A percentile compares a stretch with the other conserved stretches of the same genome.
Evolutionary conservation across 108 stramenopile species (phyloP).

Genomic region (Cyclotella distinguenda): DNA sequence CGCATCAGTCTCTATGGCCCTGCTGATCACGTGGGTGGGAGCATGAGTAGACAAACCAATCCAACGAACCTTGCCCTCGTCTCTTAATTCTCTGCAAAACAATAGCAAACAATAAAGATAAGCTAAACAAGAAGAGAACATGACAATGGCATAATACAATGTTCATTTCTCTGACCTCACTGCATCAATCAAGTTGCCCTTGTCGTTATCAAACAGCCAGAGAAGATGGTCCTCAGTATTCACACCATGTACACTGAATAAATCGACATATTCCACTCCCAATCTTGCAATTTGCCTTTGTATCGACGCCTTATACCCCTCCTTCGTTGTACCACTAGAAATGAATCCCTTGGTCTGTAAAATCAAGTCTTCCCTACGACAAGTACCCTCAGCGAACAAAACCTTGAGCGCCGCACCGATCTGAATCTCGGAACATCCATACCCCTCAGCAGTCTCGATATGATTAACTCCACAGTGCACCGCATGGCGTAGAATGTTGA

Average conservation of each 20-base stretch:
- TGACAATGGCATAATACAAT: not conserved
- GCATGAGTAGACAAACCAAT: slow-evolving; percentile 90
- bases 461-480: slow-evolving; percentile 85
- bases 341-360: slow-evolving; percentile 85
- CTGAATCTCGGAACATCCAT: slow-evolving; percentile 80
- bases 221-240: slow-evolving; percentile 63
- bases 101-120: not conserved
- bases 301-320: slow-evolving; percentile 58
- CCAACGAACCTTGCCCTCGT: slow-evolving; percentile 73
- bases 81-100: slow-evolving; percentile 45
- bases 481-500: slow-evolving; percentile 60
- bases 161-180: slow-evolving; percentile 7
- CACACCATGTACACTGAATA: slow-evolving; percentile 86
- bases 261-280: slow-evolving; percentile 81
- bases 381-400: slow-evolving; percentile 61
- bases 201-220: slow-evolving; percentile 62
- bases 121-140: not conserved
- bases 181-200: slow-evolving; percentile 67
- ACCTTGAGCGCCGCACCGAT: slow-evolving; percentile 71
- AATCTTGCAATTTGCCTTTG: slow-evolving; percentile 57
- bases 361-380: slow-evolving; percentile 81
- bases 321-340: slow-evolving; percentile 35
- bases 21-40: slow-evolving; percentile 64
- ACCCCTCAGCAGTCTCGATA: slow-evolving; percentile 89
- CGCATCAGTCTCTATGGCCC: slow-evolving; percentile 65